A percentile compares a stretch with the other conserved stretches of the same genome.
These are phyloP conservation scores for Puccinia hordei DNA, from an alignment of 1,284 basidiomycete species.

Conservation along the genomic window DNA sequence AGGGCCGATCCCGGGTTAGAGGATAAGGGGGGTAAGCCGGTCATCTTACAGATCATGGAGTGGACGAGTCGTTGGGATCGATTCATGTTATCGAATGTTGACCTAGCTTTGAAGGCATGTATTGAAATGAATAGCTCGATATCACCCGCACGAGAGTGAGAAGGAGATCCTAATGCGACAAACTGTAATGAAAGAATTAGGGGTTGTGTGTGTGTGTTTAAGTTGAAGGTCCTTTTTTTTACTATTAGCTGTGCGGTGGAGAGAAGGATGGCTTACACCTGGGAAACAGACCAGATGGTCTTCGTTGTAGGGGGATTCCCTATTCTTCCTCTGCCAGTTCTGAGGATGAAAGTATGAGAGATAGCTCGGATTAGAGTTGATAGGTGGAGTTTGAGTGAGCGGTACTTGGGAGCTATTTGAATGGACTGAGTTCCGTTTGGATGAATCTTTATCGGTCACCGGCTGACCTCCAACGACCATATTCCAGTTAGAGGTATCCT, in stretches of 20 bases:
- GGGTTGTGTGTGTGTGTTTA: too few relatives aligned
- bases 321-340: conserved; percentile 36
- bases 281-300: conserved; percentile 48
- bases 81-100: neutral
- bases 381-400: neutral
- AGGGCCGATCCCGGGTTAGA: neutral
- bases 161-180: conserved; percentile 33
- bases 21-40: neutral
- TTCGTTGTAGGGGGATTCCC: conserved; percentile 19
- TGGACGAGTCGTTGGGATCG: too few relatives aligned
- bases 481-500: conserved; percentile 37
- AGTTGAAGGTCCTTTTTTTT: conserved; percentile 5
- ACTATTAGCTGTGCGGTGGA: too few relatives aligned
- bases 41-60: too few relatives aligned
- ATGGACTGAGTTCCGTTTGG: neutral
- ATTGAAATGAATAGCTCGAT: conserved; percentile 43
- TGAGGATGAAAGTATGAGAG: conserved; percentile 40
- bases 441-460: neutral
- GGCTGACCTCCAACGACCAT: conserved; percentile 39
- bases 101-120: conserved; percentile 30
- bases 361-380: neutral
- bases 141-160: conserved; percentile 38
- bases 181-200: too few relatives aligned
- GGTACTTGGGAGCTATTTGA: neutral
- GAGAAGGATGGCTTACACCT: neutral